Percentiles rank a stretch among this genome's conserved stretches.
Evolutionary conservation across 345 rosid genomes (phyloP).

Genomic region (Populus pruinosa): DNA sequence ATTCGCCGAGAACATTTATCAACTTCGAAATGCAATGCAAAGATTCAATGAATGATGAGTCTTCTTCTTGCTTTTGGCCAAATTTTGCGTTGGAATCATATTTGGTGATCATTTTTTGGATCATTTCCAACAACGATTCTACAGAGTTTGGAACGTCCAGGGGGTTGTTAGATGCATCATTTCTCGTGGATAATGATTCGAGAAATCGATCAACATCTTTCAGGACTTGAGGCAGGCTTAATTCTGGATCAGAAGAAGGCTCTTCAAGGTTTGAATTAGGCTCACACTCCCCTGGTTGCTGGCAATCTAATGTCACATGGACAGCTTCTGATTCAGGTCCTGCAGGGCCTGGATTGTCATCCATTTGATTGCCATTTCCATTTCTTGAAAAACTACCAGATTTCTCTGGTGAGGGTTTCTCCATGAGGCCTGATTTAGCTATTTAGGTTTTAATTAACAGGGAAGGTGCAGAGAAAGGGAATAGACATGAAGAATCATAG

Average conservation of each 20-base stretch:
- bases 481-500: conserved; percentile 12
- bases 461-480: neutral
- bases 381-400: conserved; percentile 23
- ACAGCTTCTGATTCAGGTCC: neutral
- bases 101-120: conserved; percentile 37
- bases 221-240: conserved; percentile 22
- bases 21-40: conserved; percentile 46
- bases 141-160: conserved; percentile 50
- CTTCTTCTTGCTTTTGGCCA: conserved; percentile 39
- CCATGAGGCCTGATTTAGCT: conserved; percentile 11
- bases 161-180: conserved; percentile 21
- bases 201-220: conserved; percentile 51
- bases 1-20: conserved; percentile 26
- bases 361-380: neutral
- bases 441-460: neutral
- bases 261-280: neutral
- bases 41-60: conserved; percentile 39
- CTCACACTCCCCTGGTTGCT: neutral
- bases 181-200: conserved; percentile 14
- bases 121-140: conserved; percentile 57
- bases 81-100: conserved; percentile 42
- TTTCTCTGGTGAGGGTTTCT: conserved; percentile 24
- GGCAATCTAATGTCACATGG: neutral
- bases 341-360: neutral
- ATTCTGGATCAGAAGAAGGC: conserved; percentile 1